Evolutionary conservation across 805 yeast genomes (phyloP), one percentile per base, ranked within the genome.

Genomic region (Ogataea corticis): DNA sequence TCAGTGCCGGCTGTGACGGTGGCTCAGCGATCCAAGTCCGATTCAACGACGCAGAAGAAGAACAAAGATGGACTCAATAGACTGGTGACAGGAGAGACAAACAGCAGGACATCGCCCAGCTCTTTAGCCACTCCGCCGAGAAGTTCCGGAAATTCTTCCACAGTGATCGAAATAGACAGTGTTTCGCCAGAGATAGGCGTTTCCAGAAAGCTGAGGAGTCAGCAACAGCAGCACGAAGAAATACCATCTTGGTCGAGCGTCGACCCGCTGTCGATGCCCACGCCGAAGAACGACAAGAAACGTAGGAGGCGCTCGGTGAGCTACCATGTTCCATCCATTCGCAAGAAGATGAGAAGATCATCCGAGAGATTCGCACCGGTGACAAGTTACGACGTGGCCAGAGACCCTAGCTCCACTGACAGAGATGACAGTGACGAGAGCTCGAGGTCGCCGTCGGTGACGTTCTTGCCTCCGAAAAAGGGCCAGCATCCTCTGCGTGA

Each of bases 271-370:
- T 58, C 50, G 40, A 63, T 47, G 55, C 53, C 46, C 52, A 55
- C 45, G 43, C 55, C 33, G 13, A 58, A 6, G 58, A 55, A 31
- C 46, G 51, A 37, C 52, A 59, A 43, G 43, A 57, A 54, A 41
- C 70, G 88, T 18, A 67, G 80, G 17, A 75, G 80, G 3, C 79
- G 76, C 46, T 73, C 76, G 10, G 79, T 87, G 5, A 79, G 81
- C 59, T 87, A 87, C 55, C 80, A 80, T 15, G 71, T 80, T 28
- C 89, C 90, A 0, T 80, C 91, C 1, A 62, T 85, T 42, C 70
- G 85, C 32, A 77, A 75, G 13, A 86, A 85, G 58, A 73, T 84
- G 83, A 75, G 95, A 58, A 72, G 92, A 52, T 80, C 79, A 28
- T 71, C 82, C 0, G 83, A 70, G 25, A 72, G 73, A 50, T 66